Base-by-base conservation (phyloP, 106 monocot genomes). In the Amphibolis antarctica region DNA sequence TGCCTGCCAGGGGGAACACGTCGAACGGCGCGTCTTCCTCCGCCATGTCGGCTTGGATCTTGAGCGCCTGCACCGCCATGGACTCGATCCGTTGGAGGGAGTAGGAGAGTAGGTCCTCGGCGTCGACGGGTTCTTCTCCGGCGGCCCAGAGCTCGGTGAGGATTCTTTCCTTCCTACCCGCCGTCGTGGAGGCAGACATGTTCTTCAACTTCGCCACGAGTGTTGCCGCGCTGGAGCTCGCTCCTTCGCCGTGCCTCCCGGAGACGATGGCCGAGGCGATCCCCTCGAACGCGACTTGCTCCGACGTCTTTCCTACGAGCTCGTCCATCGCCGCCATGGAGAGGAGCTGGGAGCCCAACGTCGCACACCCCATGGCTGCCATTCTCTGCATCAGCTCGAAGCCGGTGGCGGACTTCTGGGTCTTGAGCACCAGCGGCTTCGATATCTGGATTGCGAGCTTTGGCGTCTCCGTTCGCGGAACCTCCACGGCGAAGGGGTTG, bases 401-500 rank as follows among this genome's bases (percentile, higher is more conserved):
- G 4, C 89, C 94, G 28, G 68, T 80, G 46, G 65, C 21, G 9
- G 64, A 49, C 1, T 68, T 74, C 55, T 73, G 65, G 51, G 77
- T 73, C 4, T 46, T 17, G 71, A 94, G 72, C 25, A 94, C 28
- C 31, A 94, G 55, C 11, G 94, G 83, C 49, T 71, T 83, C 2
- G 94, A 94, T 1, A 94, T 54, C 63, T 94, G 94, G 83, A 94
- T 89, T 23, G 89, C 79, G 21, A 94, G 81, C 64, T 89, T 89
- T 1, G 89, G 86, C 0, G 57, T 48, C 17, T 77, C 86, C 24
- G 69, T 79, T 51, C 68, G 71, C 29, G 15, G 25, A 12, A 86
- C 75, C 36, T 75, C 66, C 0, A 61, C 56, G 30, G 89, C 73
- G 48, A 81, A 81, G 2, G 94, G 89, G 67, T 94, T 94, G 53